Evolutionary conservation across 116 monocot species (phyloP).

Genomic region (Iris pallida): DNA sequence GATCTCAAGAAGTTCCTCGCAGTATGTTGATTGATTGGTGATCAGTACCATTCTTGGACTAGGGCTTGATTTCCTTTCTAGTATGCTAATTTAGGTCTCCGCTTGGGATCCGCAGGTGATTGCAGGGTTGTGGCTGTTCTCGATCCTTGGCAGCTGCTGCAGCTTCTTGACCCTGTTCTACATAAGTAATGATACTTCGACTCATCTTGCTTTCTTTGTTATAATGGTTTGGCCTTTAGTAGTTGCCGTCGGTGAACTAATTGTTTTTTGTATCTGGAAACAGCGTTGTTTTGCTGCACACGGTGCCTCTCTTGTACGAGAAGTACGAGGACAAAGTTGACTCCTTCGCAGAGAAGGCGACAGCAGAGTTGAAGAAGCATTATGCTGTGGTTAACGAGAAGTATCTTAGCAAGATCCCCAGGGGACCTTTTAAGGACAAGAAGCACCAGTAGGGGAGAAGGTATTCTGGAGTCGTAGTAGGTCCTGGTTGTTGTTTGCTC

Average conservation of each 20-base stretch:
- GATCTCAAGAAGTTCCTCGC: constrained; percentile 33
- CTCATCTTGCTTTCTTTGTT: too few relatives aligned
- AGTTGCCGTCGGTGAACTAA: too few relatives aligned
- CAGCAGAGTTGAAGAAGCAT: constrained; percentile 14
- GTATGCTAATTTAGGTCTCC: not conserved
- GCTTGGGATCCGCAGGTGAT: constrained; percentile 12
- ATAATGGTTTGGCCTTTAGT: too few relatives aligned
- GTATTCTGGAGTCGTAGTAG: not conserved
- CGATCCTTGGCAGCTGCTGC: constrained; percentile 31
- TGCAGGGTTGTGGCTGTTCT: constrained; percentile 27
- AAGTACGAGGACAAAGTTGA: constrained; percentile 21
- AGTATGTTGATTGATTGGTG: constrained; percentile 14
- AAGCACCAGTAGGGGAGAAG: constrained; percentile 3
- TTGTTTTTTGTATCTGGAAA: not conserved
- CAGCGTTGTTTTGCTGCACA: constrained; percentile 21
- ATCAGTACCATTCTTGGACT: not conserved
- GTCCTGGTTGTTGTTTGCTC: too few relatives aligned
- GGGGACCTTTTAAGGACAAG: constrained; percentile 5
- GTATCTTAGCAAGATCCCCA: constrained; percentile 4
- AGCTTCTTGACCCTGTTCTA: constrained; percentile 34
- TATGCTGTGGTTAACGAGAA: not conserved
- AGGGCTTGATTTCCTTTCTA: not conserved
- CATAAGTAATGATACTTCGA: constrained; percentile 18
- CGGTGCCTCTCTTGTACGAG: constrained; percentile 18
- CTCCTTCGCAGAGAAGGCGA: constrained; percentile 7